Conservation (phyloP, 177 flowering plant genomes). For the Telopea speciosissima region DNA sequence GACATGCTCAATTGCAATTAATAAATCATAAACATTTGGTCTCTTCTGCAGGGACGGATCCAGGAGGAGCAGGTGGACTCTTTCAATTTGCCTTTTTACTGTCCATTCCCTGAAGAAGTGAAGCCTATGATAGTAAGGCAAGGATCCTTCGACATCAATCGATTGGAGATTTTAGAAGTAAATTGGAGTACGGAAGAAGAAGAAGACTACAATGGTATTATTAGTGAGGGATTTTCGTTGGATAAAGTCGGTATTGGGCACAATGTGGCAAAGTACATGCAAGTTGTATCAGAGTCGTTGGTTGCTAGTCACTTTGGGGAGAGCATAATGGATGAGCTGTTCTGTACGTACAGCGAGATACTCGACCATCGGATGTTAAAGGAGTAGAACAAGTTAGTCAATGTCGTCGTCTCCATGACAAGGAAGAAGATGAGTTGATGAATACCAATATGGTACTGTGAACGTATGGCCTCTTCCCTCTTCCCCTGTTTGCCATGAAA, state of each 20-base stretch:
- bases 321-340: slow-evolving; percentile 32
- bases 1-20: too few relatives aligned
- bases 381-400: slow-evolving; percentile 13
- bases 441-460: too few relatives aligned
- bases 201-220: not conserved
- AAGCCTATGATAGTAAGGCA: not conserved
- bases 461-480: too few relatives aligned
- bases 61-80: too few relatives aligned
- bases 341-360: slow-evolving; percentile 19
- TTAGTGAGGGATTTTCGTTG: not conserved
- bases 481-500: too few relatives aligned
- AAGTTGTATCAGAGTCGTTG: slow-evolving; percentile 44
- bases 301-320: slow-evolving; percentile 39
- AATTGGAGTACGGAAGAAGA: too few relatives aligned
- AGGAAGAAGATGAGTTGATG: slow-evolving; percentile 4
- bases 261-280: slow-evolving; percentile 22
- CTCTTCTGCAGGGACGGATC: too few relatives aligned
- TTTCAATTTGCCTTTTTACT: too few relatives aligned
- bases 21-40: too few relatives aligned
- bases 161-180: too few relatives aligned
- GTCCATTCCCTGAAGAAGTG: not conserved
- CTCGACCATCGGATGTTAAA: slow-evolving; percentile 20
- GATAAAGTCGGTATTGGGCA: not conserved
- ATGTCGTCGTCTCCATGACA: slow-evolving; percentile 26
- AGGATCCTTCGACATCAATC: too few relatives aligned